These are phyloP conservation scores for Mycosphaerella sp. DNA, from an alignment of 2,329 filamentous ascomycete genomes.

Conservation along the genomic window DNA sequence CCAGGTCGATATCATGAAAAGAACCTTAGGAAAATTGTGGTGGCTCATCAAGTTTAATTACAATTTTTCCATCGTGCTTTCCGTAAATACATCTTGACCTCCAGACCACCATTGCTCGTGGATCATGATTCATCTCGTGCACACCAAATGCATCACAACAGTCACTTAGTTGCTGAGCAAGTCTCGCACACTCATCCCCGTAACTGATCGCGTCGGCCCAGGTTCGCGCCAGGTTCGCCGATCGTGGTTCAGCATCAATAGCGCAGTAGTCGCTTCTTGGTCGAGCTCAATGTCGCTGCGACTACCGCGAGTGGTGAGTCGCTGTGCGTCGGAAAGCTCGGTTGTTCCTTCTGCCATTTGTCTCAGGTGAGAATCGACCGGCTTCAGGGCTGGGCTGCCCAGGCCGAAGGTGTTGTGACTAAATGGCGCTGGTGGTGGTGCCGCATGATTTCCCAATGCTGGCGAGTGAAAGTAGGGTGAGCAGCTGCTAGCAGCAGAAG, in stretches of 20 bases:
- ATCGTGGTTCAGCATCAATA: conserved; percentile 82
- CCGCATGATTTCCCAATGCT: conserved; percentile 44
- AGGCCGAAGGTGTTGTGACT: conserved; percentile 23
- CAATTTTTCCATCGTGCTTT: too few species aligned
- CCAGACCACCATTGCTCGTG: too few species aligned
- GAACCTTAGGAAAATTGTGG: too few species aligned
- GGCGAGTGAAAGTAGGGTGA: conserved; percentile 42
- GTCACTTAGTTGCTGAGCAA: conserved; percentile 35
- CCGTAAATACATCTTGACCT: too few species aligned
- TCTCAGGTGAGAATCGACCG: conserved; percentile 45
- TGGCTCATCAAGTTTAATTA: too few species aligned
- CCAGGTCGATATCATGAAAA: too few species aligned
- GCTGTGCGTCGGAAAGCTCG: conserved; percentile 26
- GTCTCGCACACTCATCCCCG: conserved; percentile 43
- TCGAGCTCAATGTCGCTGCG: conserved; percentile 37
- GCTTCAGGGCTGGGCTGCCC: conserved; percentile 46
- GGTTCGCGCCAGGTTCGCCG: conserved; percentile 42
- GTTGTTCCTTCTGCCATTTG: conserved; percentile 27
- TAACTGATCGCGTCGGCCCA: conserved; percentile 12
- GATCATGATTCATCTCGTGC: not conserved
- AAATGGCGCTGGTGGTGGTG: conserved; percentile 17
- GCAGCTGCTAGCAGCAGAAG: conserved; percentile 36
- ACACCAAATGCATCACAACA: not conserved
- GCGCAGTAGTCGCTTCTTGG: conserved; percentile 75
- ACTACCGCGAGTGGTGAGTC: conserved; percentile 12